Base-by-base conservation (phyloP, 1,139 yeast species). In the Spencermartinsiella ligniputridi region DNA sequence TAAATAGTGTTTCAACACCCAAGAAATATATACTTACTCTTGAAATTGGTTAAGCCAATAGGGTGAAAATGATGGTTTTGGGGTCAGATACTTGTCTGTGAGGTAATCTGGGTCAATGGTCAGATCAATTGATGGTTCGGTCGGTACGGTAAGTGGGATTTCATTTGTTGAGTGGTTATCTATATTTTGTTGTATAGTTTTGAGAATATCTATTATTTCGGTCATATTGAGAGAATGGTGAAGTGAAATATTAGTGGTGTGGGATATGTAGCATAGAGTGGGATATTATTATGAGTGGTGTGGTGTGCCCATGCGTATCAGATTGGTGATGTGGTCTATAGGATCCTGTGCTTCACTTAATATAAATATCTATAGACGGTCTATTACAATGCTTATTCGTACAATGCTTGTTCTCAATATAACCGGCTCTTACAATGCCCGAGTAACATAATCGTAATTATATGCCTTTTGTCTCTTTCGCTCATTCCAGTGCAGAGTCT, bases 401-500 rank as follows among this genome's bases (percentile, higher is more conserved):
- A n/a, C n/a, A n/a, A n/a, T n/a, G n/a, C n/a, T n/a, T n/a, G n/a
- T n/a, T n/a, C n/a, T n/a, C n/a, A n/a, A n/a, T n/a, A n/a, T n/a
- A n/a, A n/a, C n/a, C n/a, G n/a, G n/a, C n/a, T n/a, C n/a, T n/a
- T n/a, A n/a, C n/a, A n/a, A n/a, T 22, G 25, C 11, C 11, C 25
- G 25, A 22, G 25, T 6, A 6, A 22, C 25, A 11, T 22, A 6
- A 22, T 22, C 11, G 25, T 27, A 27, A 15, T 27, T 27, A 15
- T 27, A 50, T 4, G 58, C 50, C 46, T 48, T 46, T 38, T 74
- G 78, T 27, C 69, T 61, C 53, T 69, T 68, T 41, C 80, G 65
- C 50, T 74, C 80, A 55, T 77, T 77, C 82, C 82, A 77, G 51
- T 75, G 74, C 46, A 77, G 56, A 0, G 78, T 73, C 24, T 70